Evolutionary conservation across 2,329 filamentous ascomycete genomes (phyloP).

Genomic region (Colletotrichum ledebouriae): DNA sequence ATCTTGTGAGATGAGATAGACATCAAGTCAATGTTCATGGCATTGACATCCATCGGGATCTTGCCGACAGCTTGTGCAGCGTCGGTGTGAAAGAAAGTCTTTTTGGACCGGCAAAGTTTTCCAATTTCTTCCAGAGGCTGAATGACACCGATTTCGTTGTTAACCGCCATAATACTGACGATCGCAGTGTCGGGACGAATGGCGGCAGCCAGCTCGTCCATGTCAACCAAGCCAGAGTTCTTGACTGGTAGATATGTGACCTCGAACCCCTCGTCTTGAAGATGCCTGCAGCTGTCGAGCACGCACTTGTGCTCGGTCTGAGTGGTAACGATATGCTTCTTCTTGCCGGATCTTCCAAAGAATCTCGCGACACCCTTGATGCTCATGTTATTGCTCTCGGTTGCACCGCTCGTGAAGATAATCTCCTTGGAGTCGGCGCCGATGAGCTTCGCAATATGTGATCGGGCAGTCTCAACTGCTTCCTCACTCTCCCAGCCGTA

Average conservation of each 20-base stretch:
- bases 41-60: constrained; percentile 95
- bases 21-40: constrained; percentile 98
- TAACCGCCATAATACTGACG: constrained; percentile 98
- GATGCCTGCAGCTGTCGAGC: constrained; percentile 93
- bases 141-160: constrained; percentile 99
- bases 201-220: constrained; percentile 87
- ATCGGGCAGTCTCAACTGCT: constrained; percentile 88
- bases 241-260: constrained; percentile 97
- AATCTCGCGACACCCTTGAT: constrained; percentile 98
- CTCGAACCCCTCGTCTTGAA: constrained; percentile 96
- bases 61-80: constrained; percentile 98
- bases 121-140: constrained; percentile 96
- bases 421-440: constrained; percentile 98
- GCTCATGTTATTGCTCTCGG: constrained; percentile 99
- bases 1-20: constrained; percentile 99
- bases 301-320: constrained; percentile 99
- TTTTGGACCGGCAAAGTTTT: constrained; percentile 88
- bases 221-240: constrained; percentile 84
- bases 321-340: constrained; percentile 97
- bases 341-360: constrained; percentile 92
- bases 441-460: constrained; percentile 86
- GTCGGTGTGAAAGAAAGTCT: constrained; percentile 98
- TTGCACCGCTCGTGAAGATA: constrained; percentile 97
- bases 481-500: constrained; percentile 99
- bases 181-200: constrained; percentile 92